phyloP scores from a whole-genome alignment of 2,329 filamentous ascomycete species.

The Pseudocercospora macadamiae region DNA sequence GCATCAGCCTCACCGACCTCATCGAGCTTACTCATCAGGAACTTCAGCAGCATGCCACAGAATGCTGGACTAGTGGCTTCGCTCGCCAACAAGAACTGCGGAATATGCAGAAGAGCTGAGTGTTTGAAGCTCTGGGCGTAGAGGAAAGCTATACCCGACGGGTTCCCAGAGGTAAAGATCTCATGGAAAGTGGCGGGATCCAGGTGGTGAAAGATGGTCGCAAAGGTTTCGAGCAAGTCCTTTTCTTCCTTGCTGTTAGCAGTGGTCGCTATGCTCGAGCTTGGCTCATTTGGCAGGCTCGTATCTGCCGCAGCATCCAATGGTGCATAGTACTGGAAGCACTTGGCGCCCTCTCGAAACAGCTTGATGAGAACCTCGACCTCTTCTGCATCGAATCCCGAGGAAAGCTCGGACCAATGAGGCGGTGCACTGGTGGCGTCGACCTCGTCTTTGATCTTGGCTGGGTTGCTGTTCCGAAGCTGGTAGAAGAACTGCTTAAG shows the following conservation, averaged over 20 bases:
- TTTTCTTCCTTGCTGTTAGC: slow-evolving; percentile 91
- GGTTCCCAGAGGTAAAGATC: slow-evolving; percentile 64
- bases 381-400: slow-evolving; percentile 95
- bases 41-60: slow-evolving; percentile 95
- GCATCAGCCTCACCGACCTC: slow-evolving; percentile 92
- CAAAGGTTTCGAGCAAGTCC: slow-evolving; percentile 94
- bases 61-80: slow-evolving; percentile 97
- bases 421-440: slow-evolving; percentile 77
- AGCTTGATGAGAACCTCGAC: slow-evolving; percentile 95
- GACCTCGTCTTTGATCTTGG: slow-evolving; percentile 58
- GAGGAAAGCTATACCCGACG: slow-evolving; percentile 83
- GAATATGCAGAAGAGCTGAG: slow-evolving; percentile 87
- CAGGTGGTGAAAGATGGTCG: slow-evolving; percentile 97
- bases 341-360: slow-evolving; percentile 92
- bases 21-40: slow-evolving; percentile 94
- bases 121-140: slow-evolving; percentile 99
- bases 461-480: slow-evolving; percentile 82
- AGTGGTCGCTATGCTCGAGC: slow-evolving; percentile 70
- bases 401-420: slow-evolving; percentile 95
- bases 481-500: slow-evolving; percentile 97
- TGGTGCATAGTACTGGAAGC: slow-evolving; percentile 95
- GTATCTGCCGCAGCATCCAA: slow-evolving; percentile 76
- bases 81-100: slow-evolving; percentile 97
- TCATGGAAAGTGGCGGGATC: slow-evolving; percentile 98
- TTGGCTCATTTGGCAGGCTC: slow-evolving; percentile 74